phyloP scores from a whole-genome alignment of 2,329 filamentous ascomycete species.

The Hypoxylon sp. region DNA sequence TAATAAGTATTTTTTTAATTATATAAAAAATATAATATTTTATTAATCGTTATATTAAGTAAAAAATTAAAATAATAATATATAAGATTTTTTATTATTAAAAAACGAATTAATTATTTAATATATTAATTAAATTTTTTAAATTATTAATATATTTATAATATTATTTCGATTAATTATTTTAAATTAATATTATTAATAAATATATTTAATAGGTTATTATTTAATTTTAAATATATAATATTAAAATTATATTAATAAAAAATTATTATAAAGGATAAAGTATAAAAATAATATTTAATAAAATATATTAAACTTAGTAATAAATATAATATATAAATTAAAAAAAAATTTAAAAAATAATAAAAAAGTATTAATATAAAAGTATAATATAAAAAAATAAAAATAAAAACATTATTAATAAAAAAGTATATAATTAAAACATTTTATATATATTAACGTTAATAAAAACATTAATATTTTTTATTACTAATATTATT shows the following conservation, averaged over 20 bases:
- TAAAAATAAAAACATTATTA: too few relatives aligned
- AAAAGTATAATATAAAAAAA: too few relatives aligned
- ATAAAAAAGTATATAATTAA: too few relatives aligned
- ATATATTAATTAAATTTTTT: not conserved
- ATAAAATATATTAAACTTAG: not conserved
- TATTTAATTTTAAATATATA: not conserved
- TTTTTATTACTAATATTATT: too few relatives aligned
- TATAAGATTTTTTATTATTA: not conserved
- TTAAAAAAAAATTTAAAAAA: too few relatives aligned
- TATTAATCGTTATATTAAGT: too few relatives aligned
- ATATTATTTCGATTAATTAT: constrained; percentile 1
- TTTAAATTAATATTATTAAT: not conserved
- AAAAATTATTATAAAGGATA: not conserved
- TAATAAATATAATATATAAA: too few relatives aligned
- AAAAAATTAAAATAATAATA: not conserved
- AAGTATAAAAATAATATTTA: not conserved
- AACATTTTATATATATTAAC: not conserved
- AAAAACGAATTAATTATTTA: not conserved
- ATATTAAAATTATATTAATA: not conserved
- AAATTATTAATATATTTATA: not conserved
- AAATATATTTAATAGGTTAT: not conserved
- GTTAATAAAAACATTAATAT: not conserved
- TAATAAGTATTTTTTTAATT: not conserved
- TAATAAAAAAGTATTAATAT: too few relatives aligned
- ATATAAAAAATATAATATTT: too few relatives aligned